Percentiles rank a stretch among this genome's conserved stretches.
phyloP scores from a whole-genome alignment of 2,329 filamentous ascomycete genomes.

The Colletotrichum sp. region DNA sequence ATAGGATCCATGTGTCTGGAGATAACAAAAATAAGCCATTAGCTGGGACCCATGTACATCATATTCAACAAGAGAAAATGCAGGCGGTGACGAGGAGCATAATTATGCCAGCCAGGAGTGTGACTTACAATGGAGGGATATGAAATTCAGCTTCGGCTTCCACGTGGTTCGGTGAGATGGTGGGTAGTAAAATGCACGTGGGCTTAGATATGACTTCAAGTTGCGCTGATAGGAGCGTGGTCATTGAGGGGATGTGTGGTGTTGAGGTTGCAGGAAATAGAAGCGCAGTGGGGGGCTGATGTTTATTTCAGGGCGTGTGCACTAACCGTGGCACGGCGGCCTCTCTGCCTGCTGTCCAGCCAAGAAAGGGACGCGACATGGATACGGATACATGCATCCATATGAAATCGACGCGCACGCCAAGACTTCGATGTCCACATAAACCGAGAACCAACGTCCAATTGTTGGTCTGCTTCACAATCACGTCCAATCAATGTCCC shows the following conservation, averaged over 20 bases:
- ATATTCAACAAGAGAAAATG: neutral
- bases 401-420: neutral
- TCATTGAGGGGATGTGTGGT: neutral
- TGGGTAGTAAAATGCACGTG: neutral
- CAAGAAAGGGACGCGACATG: neutral
- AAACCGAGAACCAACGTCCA: neutral
- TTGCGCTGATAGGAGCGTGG: neutral
- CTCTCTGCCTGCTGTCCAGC: neutral
- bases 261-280: neutral
- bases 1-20: neutral
- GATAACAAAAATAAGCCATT: neutral
- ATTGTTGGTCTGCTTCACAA: neutral
- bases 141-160: neutral
- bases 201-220: neutral
- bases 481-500: neutral
- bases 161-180: neutral
- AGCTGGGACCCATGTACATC: neutral
- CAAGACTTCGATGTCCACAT: fast-evolving
- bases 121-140: neutral
- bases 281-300: neutral
- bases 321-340: neutral
- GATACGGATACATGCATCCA: neutral
- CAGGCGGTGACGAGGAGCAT: neutral
- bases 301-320: neutral
- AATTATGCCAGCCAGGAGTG: neutral